phyloP scores from a whole-genome alignment of 352 stramenopile species.

The Hyaloperonospora brassicae region DNA sequence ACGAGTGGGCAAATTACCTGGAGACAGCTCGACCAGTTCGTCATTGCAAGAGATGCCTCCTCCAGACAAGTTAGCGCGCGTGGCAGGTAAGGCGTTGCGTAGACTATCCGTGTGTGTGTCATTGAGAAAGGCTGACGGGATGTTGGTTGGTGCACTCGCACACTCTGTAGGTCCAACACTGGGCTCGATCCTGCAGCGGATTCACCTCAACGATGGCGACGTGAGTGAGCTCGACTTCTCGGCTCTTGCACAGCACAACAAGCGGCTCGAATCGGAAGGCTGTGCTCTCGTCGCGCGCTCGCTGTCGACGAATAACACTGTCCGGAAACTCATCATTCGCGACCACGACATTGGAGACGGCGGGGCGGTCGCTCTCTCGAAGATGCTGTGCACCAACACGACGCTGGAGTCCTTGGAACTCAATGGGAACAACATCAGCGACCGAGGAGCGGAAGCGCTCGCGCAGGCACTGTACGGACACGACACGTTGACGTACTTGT shows the following conservation, averaged over 20 bases:
- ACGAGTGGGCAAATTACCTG: conserved; percentile 9
- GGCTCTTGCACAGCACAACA: conserved; percentile 44
- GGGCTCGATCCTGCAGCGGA: conserved; percentile 38
- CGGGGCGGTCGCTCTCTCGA: conserved; percentile 49
- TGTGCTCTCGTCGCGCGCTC: conserved; percentile 58
- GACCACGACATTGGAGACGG: conserved; percentile 65
- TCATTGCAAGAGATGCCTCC: conserved; percentile 7
- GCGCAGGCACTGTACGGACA: conserved; percentile 67
- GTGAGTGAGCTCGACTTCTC: conserved; percentile 68
- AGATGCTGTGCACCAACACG: conserved; percentile 63
- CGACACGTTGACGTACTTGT: conserved; percentile 52
- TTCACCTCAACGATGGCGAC: conserved; percentile 55
- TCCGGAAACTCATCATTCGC: conserved; percentile 52
- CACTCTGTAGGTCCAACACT: conserved; percentile 40
- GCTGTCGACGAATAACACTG: conserved; percentile 50
- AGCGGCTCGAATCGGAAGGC: conserved; percentile 40
- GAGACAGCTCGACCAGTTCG: neutral
- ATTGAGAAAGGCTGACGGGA: neutral
- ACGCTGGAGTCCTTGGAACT: conserved; percentile 64
- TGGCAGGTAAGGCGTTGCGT: conserved; percentile 14
- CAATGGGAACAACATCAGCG: conserved; percentile 61
- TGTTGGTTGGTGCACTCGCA: neutral
- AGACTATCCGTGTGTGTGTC: neutral
- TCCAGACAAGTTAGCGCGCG: conserved; percentile 4
- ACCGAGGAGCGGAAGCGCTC: conserved; percentile 45